Evolutionary conservation across 371 early-diverging fungal genomes (phyloP).

Genomic region (Mucor indicus): DNA sequence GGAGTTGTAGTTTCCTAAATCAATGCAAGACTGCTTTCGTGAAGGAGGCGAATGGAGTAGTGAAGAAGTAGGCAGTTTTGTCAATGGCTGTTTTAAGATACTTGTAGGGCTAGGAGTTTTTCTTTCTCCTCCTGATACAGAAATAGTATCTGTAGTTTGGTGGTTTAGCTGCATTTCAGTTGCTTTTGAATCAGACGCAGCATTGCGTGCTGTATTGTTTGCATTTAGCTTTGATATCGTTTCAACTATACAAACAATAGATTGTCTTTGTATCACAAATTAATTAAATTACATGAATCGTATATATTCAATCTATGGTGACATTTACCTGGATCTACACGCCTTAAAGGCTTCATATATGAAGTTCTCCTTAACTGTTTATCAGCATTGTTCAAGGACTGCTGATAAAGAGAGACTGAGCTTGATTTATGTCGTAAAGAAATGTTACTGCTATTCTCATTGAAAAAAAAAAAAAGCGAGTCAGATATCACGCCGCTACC

Average conservation of each 20-base stretch:
- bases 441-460: conserved; percentile 3
- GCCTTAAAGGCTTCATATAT: conserved; percentile 8
- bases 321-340: conserved; percentile 15
- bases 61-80: conserved; percentile 1
- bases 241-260: no score
- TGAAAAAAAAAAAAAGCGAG: neutral
- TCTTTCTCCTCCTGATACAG: no score
- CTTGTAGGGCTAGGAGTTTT: neutral
- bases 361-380: conserved; percentile 1
- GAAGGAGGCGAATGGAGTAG: neutral
- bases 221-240: no score
- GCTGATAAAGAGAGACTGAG: conserved; percentile 8
- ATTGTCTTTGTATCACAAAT: conserved; percentile 9
- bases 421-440: conserved; percentile 16
- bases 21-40: conserved; percentile 4
- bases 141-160: no score
- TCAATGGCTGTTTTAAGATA: neutral
- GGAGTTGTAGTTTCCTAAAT: neutral
- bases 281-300: conserved; percentile 3
- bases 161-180: no score
- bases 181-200: no score
- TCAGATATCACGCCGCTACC: no score
- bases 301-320: no score
- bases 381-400: neutral
- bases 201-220: no score